Evolutionary conservation across 2,329 filamentous ascomycete genomes (phyloP).

Genomic region (Colletotrichum brevisporum): DNA sequence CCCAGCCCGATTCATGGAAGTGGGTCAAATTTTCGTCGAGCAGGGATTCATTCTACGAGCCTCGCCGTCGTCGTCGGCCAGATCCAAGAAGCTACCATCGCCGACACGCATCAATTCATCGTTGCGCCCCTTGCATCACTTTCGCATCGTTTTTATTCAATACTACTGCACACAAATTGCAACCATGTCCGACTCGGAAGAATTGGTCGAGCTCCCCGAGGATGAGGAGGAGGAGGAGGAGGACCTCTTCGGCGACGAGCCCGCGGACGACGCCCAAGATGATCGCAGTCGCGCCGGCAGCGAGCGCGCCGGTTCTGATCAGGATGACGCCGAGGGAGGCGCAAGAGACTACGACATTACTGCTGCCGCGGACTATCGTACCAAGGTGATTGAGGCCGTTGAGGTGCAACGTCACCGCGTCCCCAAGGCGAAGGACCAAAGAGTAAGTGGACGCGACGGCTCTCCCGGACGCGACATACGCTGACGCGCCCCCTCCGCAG

Average conservation of each 20-base stretch:
- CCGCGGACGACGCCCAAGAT: conserved; percentile 73
- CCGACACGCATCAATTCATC: background rate
- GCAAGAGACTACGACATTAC: conserved; percentile 59
- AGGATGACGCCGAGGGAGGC: conserved; percentile 61
- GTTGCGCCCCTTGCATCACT: background rate
- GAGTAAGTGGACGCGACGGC: conserved; percentile 62
- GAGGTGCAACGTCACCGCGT: conserved; percentile 78
- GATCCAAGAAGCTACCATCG: conserved; percentile 16
- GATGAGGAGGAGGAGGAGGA: conserved; percentile 71
- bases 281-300: conserved; percentile 68
- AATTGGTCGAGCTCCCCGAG: conserved; percentile 63
- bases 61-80: conserved; percentile 17
- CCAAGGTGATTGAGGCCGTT: conserved; percentile 73
- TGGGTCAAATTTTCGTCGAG: conserved; percentile 35
- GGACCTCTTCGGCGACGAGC: conserved; percentile 73
- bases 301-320: conserved; percentile 72
- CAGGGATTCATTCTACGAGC: conserved; percentile 21
- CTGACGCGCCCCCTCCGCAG: conserved; percentile 54
- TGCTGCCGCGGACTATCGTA: conserved; percentile 51
- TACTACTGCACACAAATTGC: background rate
- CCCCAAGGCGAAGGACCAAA: conserved; percentile 79
- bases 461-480: background rate
- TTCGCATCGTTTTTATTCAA: background rate
- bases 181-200: conserved; percentile 71
- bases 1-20: conserved; percentile 6